Evolutionary conservation across 352 stramenopile genomes (phyloP), one percentile per base, ranked within the genome.

Genomic region (Phytophthora brassicae): DNA sequence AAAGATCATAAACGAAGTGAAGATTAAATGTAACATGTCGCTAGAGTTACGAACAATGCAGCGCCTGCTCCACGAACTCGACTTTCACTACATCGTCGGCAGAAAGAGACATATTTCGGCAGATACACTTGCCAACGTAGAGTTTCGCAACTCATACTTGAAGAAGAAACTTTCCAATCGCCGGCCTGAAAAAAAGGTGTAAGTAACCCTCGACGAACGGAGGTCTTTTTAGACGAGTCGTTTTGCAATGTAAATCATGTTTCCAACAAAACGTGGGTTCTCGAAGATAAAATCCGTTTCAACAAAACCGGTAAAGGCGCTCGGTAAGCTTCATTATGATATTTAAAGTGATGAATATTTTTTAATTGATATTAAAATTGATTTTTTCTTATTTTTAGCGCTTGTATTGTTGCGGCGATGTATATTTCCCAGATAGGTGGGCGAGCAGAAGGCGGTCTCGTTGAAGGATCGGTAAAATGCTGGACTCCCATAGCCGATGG

Each of bases 231-330:
- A 6, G 23, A 50, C 6, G 43, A 50, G 42, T 41, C n/a, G 11
- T 51, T 39, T 26, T 51, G 26, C 16, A 51, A 54, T 31, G 29
- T n/a, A n/a, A n/a, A n/a, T n/a, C n/a, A n/a, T n/a, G n/a, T n/a
- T n/a, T n/a, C n/a, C n/a, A n/a, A n/a, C 28, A 54, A 54, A 17
- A 43, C 19, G 2, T 54, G 46, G 46, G 28, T 43, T 28, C 46
- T 54, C 3, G 29, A 54, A 26, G 46, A 54, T 14, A 54, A 20
- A 28, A 54, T 43, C 11, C 29, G 46, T 4, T 54, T 33, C 17
- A 33, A 54, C 12, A 54, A 54, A n/a, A 44, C 29, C 7, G 46
- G 46, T 6, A 44, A 14, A 22, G 31, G 46, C 17, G n/a, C 46
- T 31, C 46, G 46, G 28, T 54, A 44, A 42, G 45, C 41, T 53